A percentile compares a stretch with the other conserved stretches of the same genome.
These are phyloP conservation scores for Euphorbia lathyris DNA, from an alignment of 345 rosid genomes.

Conservation along the genomic window DNA sequence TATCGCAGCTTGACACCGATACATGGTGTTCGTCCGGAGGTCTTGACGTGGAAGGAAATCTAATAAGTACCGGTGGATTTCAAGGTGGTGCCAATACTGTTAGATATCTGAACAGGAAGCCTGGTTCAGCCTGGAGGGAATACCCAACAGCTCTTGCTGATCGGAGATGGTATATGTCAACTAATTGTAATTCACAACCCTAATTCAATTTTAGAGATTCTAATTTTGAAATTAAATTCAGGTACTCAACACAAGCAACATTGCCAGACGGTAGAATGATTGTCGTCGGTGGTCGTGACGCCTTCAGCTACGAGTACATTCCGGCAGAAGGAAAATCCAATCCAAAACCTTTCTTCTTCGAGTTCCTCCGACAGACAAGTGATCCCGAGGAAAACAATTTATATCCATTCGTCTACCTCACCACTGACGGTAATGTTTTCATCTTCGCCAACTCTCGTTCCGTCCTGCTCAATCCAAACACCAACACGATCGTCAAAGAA, in stretches of 20 bases:
- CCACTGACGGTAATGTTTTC: constrained; percentile 79
- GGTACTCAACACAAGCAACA: constrained; percentile 56
- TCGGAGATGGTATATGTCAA: constrained; percentile 57
- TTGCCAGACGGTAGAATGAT: constrained; percentile 66
- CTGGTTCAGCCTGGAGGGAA: constrained; percentile 60
- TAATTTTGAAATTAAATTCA: no score
- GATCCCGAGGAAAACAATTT: constrained; percentile 63
- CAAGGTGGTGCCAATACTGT: constrained; percentile 61
- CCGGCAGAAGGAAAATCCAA: constrained; percentile 54
- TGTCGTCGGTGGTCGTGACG: constrained; percentile 76
- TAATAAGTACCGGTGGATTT: constrained; percentile 78
- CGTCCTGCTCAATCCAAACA: constrained; percentile 48
- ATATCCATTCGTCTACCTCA: constrained; percentile 75
- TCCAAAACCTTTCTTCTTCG: constrained; percentile 28
- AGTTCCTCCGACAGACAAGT: constrained; percentile 51
- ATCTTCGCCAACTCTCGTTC: constrained; percentile 77
- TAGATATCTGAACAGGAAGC: constrained; percentile 44
- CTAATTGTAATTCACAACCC: not conserved
- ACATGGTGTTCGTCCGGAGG: constrained; percentile 99
- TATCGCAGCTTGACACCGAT: constrained; percentile 53
- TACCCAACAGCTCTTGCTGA: constrained; percentile 61
- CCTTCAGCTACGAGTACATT: constrained; percentile 72
- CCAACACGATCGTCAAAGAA: constrained; percentile 49
- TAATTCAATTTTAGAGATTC: no score
- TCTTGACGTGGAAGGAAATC: constrained; percentile 53